Evolutionary conservation across 2,329 filamentous ascomycete genomes (phyloP), one percentile per base, ranked within the genome.

Genomic region (Diaporthe sp.): DNA sequence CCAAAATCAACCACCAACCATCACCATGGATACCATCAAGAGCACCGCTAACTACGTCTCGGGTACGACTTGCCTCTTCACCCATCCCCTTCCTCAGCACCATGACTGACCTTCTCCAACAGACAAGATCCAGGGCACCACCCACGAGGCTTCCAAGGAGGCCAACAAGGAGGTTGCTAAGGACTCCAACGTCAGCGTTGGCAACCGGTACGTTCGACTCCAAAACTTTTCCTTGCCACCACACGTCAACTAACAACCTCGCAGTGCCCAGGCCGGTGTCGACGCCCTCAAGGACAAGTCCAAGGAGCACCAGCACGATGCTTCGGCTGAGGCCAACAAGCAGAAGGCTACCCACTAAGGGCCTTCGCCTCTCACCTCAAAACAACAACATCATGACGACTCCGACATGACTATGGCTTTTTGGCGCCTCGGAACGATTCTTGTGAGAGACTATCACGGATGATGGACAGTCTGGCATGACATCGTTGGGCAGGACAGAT

Each of bases 161-260:
- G 86, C 85, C 87, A 91, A 91, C 88, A 91, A 91, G 88, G 82
- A 84, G 55, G 82, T 86, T 80, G 90, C 90, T 81, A 91, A 92
- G 86, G 88, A 88, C 82, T 83, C 80, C 83, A 85, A 90, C 81
- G 84, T 84, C 77, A 81, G 80, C 75, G 22, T 89, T 76, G 81
- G 82, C 78, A 86, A 86, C 80, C 89, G 89, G 83, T 84, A 75
- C 55, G 73, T 37, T 31, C n/a, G 6, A 55, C 7, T 12, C 2
- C 7, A 7, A 13, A 17, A 7, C 25, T 39, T 28, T 39, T 2
- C 8, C 5, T n/a, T n/a, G 25, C 19, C 12, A 4, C 17, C 13
- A 31, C 6, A 42, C 25, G 25, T 5, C 4, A 2, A 25, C 58
- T 73, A 19, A 73, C 71, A 77, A 70, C 28, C 9, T 57, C 15